phyloP scores from a whole-genome alignment of 495 filamentous ascomycete species.

The Darksidea phi region DNA sequence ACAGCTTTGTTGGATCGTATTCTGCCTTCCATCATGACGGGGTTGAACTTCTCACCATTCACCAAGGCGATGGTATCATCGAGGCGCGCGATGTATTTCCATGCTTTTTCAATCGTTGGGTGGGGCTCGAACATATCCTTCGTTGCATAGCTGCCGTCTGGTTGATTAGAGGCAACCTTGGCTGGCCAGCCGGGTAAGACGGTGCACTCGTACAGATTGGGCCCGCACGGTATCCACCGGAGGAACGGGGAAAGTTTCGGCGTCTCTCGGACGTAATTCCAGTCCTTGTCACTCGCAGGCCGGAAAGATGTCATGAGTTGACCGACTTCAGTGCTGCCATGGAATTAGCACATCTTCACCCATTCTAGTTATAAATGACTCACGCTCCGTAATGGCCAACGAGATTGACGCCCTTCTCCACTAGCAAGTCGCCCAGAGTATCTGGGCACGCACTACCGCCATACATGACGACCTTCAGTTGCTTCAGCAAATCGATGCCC shows the following conservation, averaged over 20 bases:
- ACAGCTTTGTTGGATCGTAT: conserved; percentile 54
- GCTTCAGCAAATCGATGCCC: conserved; percentile 44
- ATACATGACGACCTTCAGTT: conserved; percentile 50
- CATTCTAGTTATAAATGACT: too few species aligned
- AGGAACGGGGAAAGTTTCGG: conserved; percentile 37
- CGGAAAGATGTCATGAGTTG: conserved; percentile 57
- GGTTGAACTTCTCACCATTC: conserved; percentile 71
- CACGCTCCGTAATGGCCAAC: conserved; percentile 32
- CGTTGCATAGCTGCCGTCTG: conserved; percentile 52
- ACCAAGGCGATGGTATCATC: conserved; percentile 65
- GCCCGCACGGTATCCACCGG: conserved; percentile 31
- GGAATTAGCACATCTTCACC: conserved; percentile 45
- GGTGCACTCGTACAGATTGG: conserved; percentile 46
- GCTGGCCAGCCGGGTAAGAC: conserved; percentile 54
- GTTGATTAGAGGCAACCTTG: conserved; percentile 49
- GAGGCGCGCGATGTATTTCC: conserved; percentile 62
- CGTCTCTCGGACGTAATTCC: conserved; percentile 47
- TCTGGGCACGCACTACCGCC: conserved; percentile 43
- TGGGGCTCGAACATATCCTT: conserved; percentile 65
- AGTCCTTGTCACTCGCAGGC: conserved; percentile 43
- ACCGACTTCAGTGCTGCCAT: conserved; percentile 54
- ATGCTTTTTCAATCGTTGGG: conserved; percentile 56
- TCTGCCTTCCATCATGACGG: conserved; percentile 58
- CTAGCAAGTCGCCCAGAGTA: conserved; percentile 51
- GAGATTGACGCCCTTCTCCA: conserved; percentile 55